Base-by-base conservation (phyloP, 2,329 filamentous ascomycete species). In the Clonostachys rhizophaga region DNA sequence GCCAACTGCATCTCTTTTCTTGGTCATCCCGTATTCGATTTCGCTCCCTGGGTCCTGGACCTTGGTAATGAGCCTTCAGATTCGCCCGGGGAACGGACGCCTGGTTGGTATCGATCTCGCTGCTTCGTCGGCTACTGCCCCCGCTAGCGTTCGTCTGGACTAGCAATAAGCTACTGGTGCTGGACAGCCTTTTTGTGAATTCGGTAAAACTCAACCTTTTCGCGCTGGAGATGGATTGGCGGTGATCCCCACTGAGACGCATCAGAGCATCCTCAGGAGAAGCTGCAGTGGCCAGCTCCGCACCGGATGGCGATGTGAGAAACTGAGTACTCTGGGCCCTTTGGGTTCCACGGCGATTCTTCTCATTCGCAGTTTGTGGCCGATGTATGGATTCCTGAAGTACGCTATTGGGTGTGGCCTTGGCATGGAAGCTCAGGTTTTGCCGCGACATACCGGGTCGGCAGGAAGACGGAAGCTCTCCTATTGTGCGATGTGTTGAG, bases 201-300 rank as follows among this genome's bases (percentile, higher is more conserved):
- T 85, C 81, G 54, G 72, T 77, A 53, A 84, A 81, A 65, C 77
- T 82, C 47, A 81, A 70, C 50, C 78, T 71, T 66, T 83, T 83
- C 42, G 67, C 65, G 58, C 75, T 81, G 44, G 74, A 76, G 39
- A 67, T 67, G 30, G 79, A 83, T 43, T 70, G 67, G 34, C 76
- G 74, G 52, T 45, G 7, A 34, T 43, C 16, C 34, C 34, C 34
- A 34, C 45, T n/a, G 45, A 24, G 30, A 42, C 39, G 11, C 12
- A 58, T 14, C 17, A 49, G 56, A 3, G 53, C 50, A 35, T 60
- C 55, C 40, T 57, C 52, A 16, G 59, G 50, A 16, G 36, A n/a
- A 39, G 36, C 36, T 39, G 14, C 20, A 6, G 24, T 16, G 11
- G 45, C 11, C 10, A 43, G 20, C 34, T 43, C 40, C 8, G 30